Percentiles rank a stretch among this genome's conserved stretches.
These are phyloP conservation scores for Lecanicillium sp. DNA, from an alignment of 2,329 filamentous ascomycete species.

Conservation along the genomic window DNA sequence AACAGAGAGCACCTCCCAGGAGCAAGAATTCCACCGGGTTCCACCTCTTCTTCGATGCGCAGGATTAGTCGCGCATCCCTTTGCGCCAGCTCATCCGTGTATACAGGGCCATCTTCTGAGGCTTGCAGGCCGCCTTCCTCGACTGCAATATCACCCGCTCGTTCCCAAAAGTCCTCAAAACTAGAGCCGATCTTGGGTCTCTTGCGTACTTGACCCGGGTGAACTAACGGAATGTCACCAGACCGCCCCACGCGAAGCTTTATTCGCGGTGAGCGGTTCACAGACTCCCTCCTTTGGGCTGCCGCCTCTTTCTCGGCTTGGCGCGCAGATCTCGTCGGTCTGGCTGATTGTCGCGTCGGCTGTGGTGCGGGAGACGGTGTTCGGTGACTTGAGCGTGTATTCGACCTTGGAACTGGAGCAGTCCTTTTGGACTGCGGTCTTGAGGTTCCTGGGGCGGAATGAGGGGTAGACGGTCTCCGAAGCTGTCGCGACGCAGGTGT, in stretches of 20 bases:
- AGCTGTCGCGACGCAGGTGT: constrained; percentile 13
- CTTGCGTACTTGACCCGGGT: constrained; percentile 49
- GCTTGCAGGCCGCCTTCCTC: constrained; percentile 50
- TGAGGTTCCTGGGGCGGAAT: constrained; percentile 13
- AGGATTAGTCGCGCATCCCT: constrained; percentile 64
- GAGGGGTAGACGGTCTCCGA: constrained; percentile 1
- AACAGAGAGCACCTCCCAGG: constrained; percentile 63
- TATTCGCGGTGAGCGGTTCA: constrained; percentile 35
- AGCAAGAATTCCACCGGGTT: constrained; percentile 69
- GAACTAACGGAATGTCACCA: constrained; percentile 45
- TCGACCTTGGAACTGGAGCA: constrained; percentile 19
- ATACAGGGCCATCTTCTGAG: constrained; percentile 47
- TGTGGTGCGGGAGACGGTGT: constrained; percentile 33
- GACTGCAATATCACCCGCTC: constrained; percentile 43
- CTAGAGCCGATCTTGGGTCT: constrained; percentile 43
- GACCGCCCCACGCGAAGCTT: constrained; percentile 35
- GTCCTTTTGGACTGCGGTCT: constrained; percentile 23
- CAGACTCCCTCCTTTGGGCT: neutral
- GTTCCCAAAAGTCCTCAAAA: constrained; percentile 51
- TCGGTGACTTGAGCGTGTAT: constrained; percentile 28
- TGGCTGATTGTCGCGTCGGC: constrained; percentile 30
- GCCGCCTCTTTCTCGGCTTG: constrained; percentile 20
- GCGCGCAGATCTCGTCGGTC: constrained; percentile 36
- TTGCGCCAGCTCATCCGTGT: constrained; percentile 54
- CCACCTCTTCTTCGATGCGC: constrained; percentile 63